phyloP scores from a whole-genome alignment of 164 flowering plant genomes.

The Warburgia ugandensis region DNA sequence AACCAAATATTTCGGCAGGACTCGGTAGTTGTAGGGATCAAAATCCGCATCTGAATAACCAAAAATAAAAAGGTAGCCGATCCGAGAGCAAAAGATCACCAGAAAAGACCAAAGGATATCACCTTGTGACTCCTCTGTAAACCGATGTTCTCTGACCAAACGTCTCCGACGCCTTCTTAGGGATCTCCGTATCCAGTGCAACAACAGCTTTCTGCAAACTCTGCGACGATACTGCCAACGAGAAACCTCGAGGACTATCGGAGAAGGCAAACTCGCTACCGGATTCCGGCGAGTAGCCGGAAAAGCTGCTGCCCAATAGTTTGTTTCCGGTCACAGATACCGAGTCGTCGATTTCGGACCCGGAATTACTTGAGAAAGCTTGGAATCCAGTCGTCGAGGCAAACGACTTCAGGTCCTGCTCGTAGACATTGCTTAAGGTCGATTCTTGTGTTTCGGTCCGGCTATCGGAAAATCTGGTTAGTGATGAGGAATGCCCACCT shows the following conservation, averaged over 20 bases:
- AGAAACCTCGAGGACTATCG: conserved; percentile 24
- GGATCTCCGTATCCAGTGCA: conserved; percentile 26
- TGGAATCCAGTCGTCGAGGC: conserved; percentile 32
- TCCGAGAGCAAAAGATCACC: too few relatives aligned
- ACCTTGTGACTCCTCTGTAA: conserved; percentile 94
- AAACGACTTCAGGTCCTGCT: conserved; percentile 46
- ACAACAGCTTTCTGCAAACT: conserved; percentile 29
- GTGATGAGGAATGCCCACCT: conserved; percentile 35
- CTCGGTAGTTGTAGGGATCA: too few relatives aligned
- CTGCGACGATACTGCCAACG: conserved; percentile 34
- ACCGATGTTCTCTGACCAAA: conserved; percentile 89
- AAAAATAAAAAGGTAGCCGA: too few relatives aligned
- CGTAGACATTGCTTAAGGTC: conserved; percentile 55
- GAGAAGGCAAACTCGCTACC: conserved; percentile 40
- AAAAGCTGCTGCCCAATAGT: conserved; percentile 18
- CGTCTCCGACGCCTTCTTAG: conserved; percentile 58
- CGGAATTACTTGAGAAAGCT: conserved; percentile 55
- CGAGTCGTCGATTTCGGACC: conserved; percentile 81
- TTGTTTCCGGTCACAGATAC: conserved; percentile 28
- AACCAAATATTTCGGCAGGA: too few relatives aligned
- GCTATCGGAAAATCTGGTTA: conserved; percentile 34
- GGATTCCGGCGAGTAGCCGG: conserved; percentile 42
- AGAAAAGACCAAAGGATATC: neutral
- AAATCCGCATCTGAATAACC: too few relatives aligned
- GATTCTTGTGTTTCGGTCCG: conserved; percentile 72